Evolutionary conservation across 2,329 filamentous ascomycete genomes (phyloP), one percentile per base, ranked within the genome.

Genomic region (Lachnellula cervina): DNA sequence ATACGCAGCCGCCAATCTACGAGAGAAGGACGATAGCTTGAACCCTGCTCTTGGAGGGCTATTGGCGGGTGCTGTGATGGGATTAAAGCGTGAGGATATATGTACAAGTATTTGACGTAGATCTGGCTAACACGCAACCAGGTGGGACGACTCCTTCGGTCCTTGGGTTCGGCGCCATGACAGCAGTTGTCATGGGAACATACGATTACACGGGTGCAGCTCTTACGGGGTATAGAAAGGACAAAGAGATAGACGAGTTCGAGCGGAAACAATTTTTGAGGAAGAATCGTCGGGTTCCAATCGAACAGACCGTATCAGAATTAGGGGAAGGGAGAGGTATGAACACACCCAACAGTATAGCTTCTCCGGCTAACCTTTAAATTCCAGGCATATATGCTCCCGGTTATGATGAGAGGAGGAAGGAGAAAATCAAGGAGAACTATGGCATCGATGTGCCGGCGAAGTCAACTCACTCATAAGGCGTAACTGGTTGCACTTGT

Each of bases 321-420:
- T 63, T 89, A 57, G 87, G 86, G 46, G 87, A 90, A 73, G 84
- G 86, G 65, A 78, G 86, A 80, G 86, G 86, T 88, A 78, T 62
- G 71, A 74, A 13, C 51, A 21, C 23, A 49, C 19, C 9, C 40
- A 14, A 14, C 11, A 19, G 17, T 17, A 43, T 45, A 48, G 32
- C 19, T 14, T 5, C 28, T 55, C 14, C 5, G 25, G 35, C 25
- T 58, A 58, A 60, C 59, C 46, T n/a, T 47, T 43, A 28, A 37
- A 34, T 23, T 62, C 28, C 28, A 89, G 86, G 86, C 51, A 83
- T 89, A 61, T 82, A 84, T 64, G 83, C 74, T 19, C 81, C 83
- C 19, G 85, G 84, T 28, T 89, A 87, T 64, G 81, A 81, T 53
- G 84, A 89, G 75, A 75, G 87, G 72, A 80, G 87, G 69, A 78